Conservation (phyloP, 73 alveolate genomes). For the Loxodes magnus region DNA sequence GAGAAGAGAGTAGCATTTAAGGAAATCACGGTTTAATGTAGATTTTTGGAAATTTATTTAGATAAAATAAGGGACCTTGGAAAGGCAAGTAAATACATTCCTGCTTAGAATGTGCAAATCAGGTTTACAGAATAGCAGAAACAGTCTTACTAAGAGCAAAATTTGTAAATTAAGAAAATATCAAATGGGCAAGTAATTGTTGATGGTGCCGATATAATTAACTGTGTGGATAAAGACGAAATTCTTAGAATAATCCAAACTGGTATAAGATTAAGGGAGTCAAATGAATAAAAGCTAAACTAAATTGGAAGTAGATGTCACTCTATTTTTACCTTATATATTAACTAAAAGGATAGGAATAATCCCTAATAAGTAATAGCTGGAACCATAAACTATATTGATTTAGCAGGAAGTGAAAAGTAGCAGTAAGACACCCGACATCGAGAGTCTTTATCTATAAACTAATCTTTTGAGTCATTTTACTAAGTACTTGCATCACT, state of each 20-base stretch:
- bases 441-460: conserved; percentile 6
- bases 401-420: conserved; percentile 22
- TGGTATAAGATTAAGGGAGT: not conserved
- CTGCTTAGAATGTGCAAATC: not conserved
- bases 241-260: no score
- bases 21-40: no score
- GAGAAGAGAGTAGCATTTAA: no score
- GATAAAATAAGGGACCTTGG: conserved; percentile 3
- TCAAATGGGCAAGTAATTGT: not conserved
- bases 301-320: conserved; percentile 11
- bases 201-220: not conserved
- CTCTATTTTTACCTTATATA: not conserved
- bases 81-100: not conserved
- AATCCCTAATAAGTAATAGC: not conserved
- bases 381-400: conserved; percentile 5
- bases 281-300: conserved; percentile 1
- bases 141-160: not conserved
- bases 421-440: conserved; percentile 3
- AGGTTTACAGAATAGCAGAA: not conserved
- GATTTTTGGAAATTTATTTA: not conserved
- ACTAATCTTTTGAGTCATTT: conserved; percentile 12
- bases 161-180: not conserved
- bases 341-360: conserved; percentile 1
- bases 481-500: conserved; percentile 9
- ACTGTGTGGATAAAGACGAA: not conserved